Evolutionary conservation across 2,329 filamentous ascomycete genomes (phyloP), one percentile per base, ranked within the genome.

Genomic region (Fonsecaea erecta): DNA sequence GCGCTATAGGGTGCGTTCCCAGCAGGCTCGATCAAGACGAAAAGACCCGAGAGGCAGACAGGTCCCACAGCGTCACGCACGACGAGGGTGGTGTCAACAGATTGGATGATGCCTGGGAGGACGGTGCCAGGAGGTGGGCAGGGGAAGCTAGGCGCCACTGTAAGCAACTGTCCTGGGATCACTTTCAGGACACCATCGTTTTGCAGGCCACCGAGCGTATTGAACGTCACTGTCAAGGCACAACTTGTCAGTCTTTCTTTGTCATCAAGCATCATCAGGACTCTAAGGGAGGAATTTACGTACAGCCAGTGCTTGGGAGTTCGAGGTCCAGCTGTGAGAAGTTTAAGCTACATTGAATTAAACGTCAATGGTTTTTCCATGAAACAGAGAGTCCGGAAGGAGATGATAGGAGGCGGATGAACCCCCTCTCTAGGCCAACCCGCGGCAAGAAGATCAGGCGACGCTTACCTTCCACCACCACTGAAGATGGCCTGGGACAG

Each of bases 51-150:
- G 26, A 59, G 28, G 43, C 40, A 51, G 18, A 48, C 56, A 8
- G 56, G 56, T 21, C 56, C 56, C 18, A 59, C 26, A 16, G 56
- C 14, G 37, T 59, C 56, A 16, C 40, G 35, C 26, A 59, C 9
- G 26, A 51, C 26, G n/a, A 51, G 28, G 26, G 40, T 32, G 18
- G 56, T 24, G 40, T 59, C 56, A 24, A 51, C 12, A 30, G 56
- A 59, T 30, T 48, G 26, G 43, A 59, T 59, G 26, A 59, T 48
- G 11, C 56, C 56, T 2, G 56, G 56, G 40, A 59, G 56, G 4
- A 51, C 40, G 16, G 56, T 52, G 26, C 56, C 56, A 21, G 56
- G 56, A 34, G 56, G 56, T 30, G 56, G 56, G 56, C 56, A 59
- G 2, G 56, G 56, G 18, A 59, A 59, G 37, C 30, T 48, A 8